Evolutionary conservation across 768 basidiomycete genomes (phyloP).

Genomic region (Hortiboletus flavorubellus): DNA sequence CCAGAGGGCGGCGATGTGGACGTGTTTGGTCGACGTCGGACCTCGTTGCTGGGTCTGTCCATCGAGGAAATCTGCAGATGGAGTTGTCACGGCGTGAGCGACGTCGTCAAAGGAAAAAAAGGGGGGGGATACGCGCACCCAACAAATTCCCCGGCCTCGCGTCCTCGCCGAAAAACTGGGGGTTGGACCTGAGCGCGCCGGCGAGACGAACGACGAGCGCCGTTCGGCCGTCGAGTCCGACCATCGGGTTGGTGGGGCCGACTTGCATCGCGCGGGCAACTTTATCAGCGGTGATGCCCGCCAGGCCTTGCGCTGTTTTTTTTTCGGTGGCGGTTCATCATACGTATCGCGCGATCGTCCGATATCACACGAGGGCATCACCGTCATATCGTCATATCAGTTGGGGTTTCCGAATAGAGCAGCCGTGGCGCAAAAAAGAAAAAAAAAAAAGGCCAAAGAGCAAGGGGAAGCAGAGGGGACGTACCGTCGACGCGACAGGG

Average conservation of each 20-base stretch:
- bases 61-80: constrained; percentile 61
- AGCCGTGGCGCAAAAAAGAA: neutral
- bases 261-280: constrained; percentile 80
- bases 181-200: constrained; percentile 60
- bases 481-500: constrained; percentile 79
- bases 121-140: constrained; percentile 38
- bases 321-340: too few relatives aligned
- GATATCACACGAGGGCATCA: neutral
- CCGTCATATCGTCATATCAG: constrained; percentile 7
- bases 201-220: constrained; percentile 71
- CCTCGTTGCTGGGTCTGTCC: constrained; percentile 45
- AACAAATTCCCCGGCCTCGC: constrained; percentile 82
- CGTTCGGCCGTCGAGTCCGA: constrained; percentile 85
- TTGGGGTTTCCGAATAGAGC: neutral
- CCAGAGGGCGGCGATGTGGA: constrained; percentile 82
- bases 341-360: constrained; percentile 1
- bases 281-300: constrained; percentile 54
- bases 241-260: constrained; percentile 72
- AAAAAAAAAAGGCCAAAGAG: neutral
- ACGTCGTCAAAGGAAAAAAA: too few relatives aligned
- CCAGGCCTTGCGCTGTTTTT: constrained; percentile 70
- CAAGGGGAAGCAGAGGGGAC: neutral
- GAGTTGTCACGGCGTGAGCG: neutral
- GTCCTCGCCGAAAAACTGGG: constrained; percentile 68
- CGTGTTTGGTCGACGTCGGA: constrained; percentile 37